A percentile compares a stretch with the other conserved stretches of the same genome.
Evolutionary conservation across 495 filamentous ascomycete species (phyloP).

Genomic region (Lepidopterella palustris): DNA sequence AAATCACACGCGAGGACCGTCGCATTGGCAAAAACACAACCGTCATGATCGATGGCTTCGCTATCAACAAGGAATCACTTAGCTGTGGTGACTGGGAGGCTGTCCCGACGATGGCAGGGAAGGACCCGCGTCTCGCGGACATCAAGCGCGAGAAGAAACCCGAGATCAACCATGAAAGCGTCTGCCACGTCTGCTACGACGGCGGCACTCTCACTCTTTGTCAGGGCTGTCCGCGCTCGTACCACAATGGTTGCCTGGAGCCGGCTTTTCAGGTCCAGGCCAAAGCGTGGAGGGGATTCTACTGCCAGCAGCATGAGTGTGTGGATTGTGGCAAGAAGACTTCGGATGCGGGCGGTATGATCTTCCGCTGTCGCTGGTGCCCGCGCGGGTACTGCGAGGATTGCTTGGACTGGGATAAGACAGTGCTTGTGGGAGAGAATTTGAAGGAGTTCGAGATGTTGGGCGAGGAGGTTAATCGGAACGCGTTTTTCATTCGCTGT

Average conservation of each 20-base stretch:
- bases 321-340: constrained; percentile 49
- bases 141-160: constrained; percentile 39
- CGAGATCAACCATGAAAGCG: constrained; percentile 44
- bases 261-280: constrained; percentile 35
- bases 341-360: constrained; percentile 50
- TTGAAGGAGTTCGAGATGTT: constrained; percentile 47
- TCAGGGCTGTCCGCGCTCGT: constrained; percentile 50
- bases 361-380: constrained; percentile 55
- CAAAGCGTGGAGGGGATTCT: constrained; percentile 39
- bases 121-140: constrained; percentile 48
- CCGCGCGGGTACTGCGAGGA: constrained; percentile 55
- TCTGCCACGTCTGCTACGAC: constrained; percentile 53
- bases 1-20: constrained; percentile 44
- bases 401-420: constrained; percentile 52
- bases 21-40: constrained; percentile 54
- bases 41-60: constrained; percentile 54
- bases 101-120: constrained; percentile 51
- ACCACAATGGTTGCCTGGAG: constrained; percentile 50
- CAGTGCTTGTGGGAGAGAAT: constrained; percentile 47
- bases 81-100: constrained; percentile 50
- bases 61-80: constrained; percentile 54
- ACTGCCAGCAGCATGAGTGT: constrained; percentile 57
- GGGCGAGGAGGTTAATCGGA: constrained; percentile 37
- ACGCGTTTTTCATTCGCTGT: constrained; percentile 51
- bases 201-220: constrained; percentile 45